These are phyloP conservation scores for Astrothelium macrocarpum DNA, from an alignment of 495 filamentous ascomycete species.

Conservation along the genomic window DNA sequence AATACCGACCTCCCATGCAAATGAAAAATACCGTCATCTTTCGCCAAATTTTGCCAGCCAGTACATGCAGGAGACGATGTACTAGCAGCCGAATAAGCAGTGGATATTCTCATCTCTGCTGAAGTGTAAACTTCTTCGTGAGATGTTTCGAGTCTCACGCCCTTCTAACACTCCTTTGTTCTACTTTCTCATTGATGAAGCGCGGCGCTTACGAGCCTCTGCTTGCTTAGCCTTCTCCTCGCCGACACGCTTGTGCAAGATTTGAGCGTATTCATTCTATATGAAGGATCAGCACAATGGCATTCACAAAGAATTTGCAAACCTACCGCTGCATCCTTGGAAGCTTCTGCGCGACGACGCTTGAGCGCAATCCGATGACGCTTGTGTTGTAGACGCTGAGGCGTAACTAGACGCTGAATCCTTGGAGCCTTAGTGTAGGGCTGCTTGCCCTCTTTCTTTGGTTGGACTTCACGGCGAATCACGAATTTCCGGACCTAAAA, in stretches of 20 bases:
- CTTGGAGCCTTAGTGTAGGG: constrained; percentile 98
- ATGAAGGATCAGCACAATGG: constrained; percentile 28
- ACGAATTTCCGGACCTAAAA: constrained; percentile 91
- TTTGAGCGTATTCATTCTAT: constrained; percentile 80
- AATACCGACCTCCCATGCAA: neutral
- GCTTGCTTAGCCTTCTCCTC: constrained; percentile 88
- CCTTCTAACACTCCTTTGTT: constrained; percentile 12
- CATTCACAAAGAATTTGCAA: neutral
- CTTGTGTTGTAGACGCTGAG: constrained; percentile 99
- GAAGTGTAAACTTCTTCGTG: too few species aligned
- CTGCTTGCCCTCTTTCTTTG: constrained; percentile 87
- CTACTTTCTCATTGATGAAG: constrained; percentile 93
- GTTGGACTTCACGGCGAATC: constrained; percentile 92
- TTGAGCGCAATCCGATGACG: constrained; percentile 93
- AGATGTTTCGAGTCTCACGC: neutral
- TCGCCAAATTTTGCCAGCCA: neutral
- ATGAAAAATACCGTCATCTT: neutral
- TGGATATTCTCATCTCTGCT: too few species aligned
- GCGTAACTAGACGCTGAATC: constrained; percentile 98
- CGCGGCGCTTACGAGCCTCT: constrained; percentile 88
- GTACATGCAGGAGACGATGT: neutral
- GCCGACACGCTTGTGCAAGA: constrained; percentile 87
- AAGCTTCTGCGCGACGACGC: constrained; percentile 86
- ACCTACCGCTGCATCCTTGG: constrained; percentile 97
- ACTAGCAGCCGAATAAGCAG: neutral